phyloP scores from a whole-genome alignment of 257 asterid species.

The Coffea canephora region DNA sequence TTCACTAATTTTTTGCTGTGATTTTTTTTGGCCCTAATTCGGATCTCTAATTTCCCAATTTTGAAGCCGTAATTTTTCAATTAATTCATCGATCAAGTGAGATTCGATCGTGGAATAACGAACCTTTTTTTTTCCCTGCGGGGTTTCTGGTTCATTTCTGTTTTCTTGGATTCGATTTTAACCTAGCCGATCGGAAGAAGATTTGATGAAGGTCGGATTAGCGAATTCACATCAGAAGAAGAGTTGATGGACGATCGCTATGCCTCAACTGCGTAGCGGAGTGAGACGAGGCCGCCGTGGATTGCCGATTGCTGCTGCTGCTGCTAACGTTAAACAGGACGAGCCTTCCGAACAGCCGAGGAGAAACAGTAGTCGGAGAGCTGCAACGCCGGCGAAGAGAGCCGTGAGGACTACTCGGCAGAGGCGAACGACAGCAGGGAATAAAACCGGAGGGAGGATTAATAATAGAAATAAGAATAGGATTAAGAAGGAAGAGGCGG shows the following conservation, averaged over 20 bases:
- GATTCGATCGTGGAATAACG: background rate
- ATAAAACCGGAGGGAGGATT: slow-evolving; percentile 14
- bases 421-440: slow-evolving; percentile 9
- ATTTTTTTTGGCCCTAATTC: background rate
- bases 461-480: background rate
- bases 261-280: slow-evolving; percentile 60
- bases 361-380: background rate
- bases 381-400: slow-evolving; percentile 19
- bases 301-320: slow-evolving; percentile 8
- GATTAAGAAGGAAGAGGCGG: slow-evolving; percentile 16
- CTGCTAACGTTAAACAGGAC: slow-evolving; percentile 11
- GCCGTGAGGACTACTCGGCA: slow-evolving; percentile 18
- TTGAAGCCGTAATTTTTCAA: slow-evolving; percentile 20
- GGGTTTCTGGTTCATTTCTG: too few species aligned
- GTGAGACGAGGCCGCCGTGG: slow-evolving; percentile 43
- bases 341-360: slow-evolving; percentile 12
- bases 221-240: slow-evolving; percentile 11
- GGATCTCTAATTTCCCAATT: slow-evolving; percentile 20
- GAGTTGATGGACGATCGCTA: slow-evolving; percentile 38
- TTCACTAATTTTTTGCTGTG: background rate
- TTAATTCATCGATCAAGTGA: background rate
- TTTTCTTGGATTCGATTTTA: background rate
- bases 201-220: slow-evolving; percentile 31
- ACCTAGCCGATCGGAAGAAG: slow-evolving; percentile 24
- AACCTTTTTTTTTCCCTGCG: background rate